Evolutionary conservation across 148 eudicot species (phyloP), one percentile per base, ranked within the genome.

Genomic region (Diospyros lotus): DNA sequence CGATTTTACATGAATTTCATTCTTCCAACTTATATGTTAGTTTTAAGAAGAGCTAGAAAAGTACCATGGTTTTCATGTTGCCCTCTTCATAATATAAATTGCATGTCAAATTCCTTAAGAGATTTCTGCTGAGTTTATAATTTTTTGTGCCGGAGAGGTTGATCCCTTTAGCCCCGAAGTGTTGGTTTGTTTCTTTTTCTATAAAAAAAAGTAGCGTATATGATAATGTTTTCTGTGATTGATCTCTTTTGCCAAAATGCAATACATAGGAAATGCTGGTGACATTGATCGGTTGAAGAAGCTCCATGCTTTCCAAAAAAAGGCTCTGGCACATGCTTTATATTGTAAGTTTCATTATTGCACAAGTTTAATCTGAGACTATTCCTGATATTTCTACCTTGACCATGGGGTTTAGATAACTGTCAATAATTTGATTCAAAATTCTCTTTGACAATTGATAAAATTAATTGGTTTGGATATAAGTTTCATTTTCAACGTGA

Each of bases 261-360:
- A 4, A 3, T 9, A 62, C 48, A 4, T 40, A 89, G 93, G 79
- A 69, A 66, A 77, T 78, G 74, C 79, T 55, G 82, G 78, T 62
- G 74, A 72, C 18, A 80, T 68, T 69, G 71, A 71, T 73, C 81
- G 99, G 56, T 78, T 93, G 73, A 86, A 71, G 53, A 93, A 87
- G 68, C 93, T 96, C 69, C 91, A 96, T 10, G 86, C 89, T 73
- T 96, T 96, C 73, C 99, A 96, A 86, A 88, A 82, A 82, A 93
- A 84, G 85, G 99, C 89, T 72, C 82, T 96, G 42, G 89, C 79
- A 17, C 98, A 96, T 84, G 97, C 98, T 38, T 72, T 96, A 71
- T 93, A 93, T 28, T 96, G 99, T 96, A 85, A 96, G 98, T 80
- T 64, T 6, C 53, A 14, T 63, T 52, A 46, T 59, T 68, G 53